phyloP scores from a whole-genome alignment of 805 yeast genomes.

The Metschnikowia gruessii region DNA sequence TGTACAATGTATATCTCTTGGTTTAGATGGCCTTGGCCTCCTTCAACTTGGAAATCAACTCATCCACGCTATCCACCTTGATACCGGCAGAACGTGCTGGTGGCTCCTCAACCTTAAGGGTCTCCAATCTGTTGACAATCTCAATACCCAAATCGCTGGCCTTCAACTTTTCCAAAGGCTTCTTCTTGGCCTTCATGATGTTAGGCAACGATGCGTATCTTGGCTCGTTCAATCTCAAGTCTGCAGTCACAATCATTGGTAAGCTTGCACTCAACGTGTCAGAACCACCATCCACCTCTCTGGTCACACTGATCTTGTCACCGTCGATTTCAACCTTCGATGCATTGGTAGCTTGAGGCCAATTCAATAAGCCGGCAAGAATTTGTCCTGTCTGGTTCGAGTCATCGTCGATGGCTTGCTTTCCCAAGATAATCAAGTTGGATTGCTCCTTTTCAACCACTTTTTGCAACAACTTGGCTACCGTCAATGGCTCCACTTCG shows the following conservation, averaged over 20 bases:
- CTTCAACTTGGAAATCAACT: slow-evolving; percentile 73
- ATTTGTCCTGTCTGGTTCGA: slow-evolving; percentile 95
- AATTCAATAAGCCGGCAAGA: slow-evolving; percentile 85
- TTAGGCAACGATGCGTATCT: slow-evolving; percentile 95
- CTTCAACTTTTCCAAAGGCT: slow-evolving; percentile 71
- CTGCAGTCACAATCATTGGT: slow-evolving; percentile 89
- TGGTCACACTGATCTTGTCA: slow-evolving; percentile 64
- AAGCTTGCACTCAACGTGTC: slow-evolving; percentile 73
- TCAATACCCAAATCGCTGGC: slow-evolving; percentile 69
- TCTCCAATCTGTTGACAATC: slow-evolving; percentile 59
- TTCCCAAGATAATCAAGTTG: slow-evolving; percentile 86
- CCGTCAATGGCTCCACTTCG: slow-evolving; percentile 80
- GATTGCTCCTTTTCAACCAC: slow-evolving; percentile 66
- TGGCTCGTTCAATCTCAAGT: slow-evolving; percentile 90
- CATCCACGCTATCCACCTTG: slow-evolving; percentile 78
- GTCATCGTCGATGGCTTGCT: slow-evolving; percentile 96
- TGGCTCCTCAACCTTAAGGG: slow-evolving; percentile 80
- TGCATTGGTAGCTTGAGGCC: slow-evolving; percentile 98
- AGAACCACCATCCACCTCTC: slow-evolving; percentile 96
- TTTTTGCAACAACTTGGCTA: slow-evolving; percentile 79
- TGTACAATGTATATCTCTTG: not conserved
- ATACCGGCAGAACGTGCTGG: slow-evolving; percentile 77
- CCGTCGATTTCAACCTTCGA: slow-evolving; percentile 69
- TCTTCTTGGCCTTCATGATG: slow-evolving; percentile 97
- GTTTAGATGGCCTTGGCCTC: slow-evolving; percentile 64